Evolutionary conservation across 2,329 filamentous ascomycete genomes (phyloP).

Genomic region (Trichoderma brevicompactum): DNA sequence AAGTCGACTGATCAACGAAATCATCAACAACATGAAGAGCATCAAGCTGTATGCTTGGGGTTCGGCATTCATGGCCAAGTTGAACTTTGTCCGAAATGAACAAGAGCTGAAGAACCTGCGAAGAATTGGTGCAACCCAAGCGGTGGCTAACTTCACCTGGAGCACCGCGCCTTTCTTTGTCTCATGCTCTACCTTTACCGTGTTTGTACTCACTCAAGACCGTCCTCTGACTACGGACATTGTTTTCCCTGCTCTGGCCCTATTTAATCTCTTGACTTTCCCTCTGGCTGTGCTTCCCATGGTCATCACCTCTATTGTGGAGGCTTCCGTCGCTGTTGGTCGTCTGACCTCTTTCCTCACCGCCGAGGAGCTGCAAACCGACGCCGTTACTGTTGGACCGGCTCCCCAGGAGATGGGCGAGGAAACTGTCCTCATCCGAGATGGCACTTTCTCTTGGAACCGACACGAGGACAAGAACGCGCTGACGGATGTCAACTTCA

Average conservation of each 20-base stretch:
- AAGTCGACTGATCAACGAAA: constrained; percentile 93
- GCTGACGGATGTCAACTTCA: constrained; percentile 84
- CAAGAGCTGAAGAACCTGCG: constrained; percentile 92
- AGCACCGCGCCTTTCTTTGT: constrained; percentile 96
- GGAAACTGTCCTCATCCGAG: constrained; percentile 79
- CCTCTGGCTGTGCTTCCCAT: constrained; percentile 92
- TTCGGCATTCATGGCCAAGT: constrained; percentile 93
- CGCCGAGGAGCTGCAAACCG: constrained; percentile 85
- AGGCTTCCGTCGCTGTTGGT: constrained; percentile 88
- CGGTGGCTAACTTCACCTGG: constrained; percentile 97
- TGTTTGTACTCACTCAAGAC: constrained; percentile 86
- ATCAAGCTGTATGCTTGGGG: constrained; percentile 99
- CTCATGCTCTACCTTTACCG: constrained; percentile 92
- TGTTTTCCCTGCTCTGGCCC: constrained; percentile 81
- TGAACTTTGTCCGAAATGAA: constrained; percentile 95
- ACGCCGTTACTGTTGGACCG: constrained; percentile 74
- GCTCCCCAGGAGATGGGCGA: constrained; percentile 78
- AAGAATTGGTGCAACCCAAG: constrained; percentile 93
- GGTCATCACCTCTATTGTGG: constrained; percentile 96
- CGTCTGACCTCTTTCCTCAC: constrained; percentile 83
- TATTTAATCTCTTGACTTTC: constrained; percentile 97
- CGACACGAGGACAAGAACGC: constrained; percentile 73
- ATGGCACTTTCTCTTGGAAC: constrained; percentile 95
- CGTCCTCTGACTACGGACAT: constrained; percentile 88
- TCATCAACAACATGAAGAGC: constrained; percentile 99